Percentiles rank a stretch among this genome's conserved stretches.
These are phyloP conservation scores for Botrytis galanthina DNA, from an alignment of 2,329 filamentous ascomycete genomes.

Conservation along the genomic window DNA sequence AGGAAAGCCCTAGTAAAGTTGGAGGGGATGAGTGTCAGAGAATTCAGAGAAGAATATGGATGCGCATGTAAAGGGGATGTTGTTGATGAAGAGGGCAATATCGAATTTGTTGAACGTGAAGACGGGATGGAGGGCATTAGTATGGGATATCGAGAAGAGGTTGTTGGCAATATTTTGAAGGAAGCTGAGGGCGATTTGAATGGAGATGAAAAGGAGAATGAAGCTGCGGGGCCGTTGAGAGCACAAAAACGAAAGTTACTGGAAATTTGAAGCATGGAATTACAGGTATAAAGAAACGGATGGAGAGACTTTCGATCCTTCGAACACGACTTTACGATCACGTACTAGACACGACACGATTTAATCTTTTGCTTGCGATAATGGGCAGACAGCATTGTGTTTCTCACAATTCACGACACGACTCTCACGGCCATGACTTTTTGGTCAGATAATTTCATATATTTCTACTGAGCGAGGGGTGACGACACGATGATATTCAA, in stretches of 20 bases:
- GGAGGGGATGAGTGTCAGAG: slow-evolving; percentile 46
- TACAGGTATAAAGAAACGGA: background rate
- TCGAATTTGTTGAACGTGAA: slow-evolving; percentile 16
- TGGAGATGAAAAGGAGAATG: background rate
- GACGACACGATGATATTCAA: background rate
- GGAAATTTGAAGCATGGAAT: background rate
- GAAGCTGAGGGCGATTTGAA: background rate
- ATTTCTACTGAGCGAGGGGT: background rate
- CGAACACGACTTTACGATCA: background rate
- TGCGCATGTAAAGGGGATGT: slow-evolving; percentile 57
- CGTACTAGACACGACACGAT: background rate
- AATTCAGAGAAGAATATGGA: slow-evolving; percentile 58
- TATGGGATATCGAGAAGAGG: slow-evolving; percentile 5
- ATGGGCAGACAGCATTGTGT: background rate
- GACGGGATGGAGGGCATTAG: background rate
- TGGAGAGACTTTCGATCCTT: background rate
- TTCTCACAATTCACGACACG: background rate
- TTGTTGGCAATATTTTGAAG: background rate
- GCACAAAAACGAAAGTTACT: background rate
- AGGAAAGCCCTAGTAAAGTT: slow-evolving; percentile 54
- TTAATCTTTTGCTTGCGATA: background rate
- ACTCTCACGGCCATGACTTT: background rate
- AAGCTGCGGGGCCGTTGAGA: background rate
- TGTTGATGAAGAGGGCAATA: slow-evolving; percentile 7
- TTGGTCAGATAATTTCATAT: background rate